phyloP scores from a whole-genome alignment of 257 asterid genomes.

The Ajuga chamaepitys region DNA sequence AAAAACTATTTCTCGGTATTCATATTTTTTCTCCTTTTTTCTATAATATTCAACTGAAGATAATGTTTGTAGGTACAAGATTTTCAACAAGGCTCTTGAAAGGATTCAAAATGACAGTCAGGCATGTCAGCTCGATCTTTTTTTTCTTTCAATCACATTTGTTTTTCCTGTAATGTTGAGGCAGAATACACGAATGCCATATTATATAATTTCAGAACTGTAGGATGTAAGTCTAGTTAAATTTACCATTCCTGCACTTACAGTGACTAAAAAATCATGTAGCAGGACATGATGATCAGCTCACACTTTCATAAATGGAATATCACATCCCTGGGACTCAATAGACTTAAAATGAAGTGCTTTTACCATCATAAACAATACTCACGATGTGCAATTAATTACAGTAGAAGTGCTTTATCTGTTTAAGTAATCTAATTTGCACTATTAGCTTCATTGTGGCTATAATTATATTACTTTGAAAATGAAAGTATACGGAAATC shows the following conservation, averaged over 20 bases:
- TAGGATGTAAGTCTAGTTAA: background rate
- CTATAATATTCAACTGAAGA: slow-evolving; percentile 13
- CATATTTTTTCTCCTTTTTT: background rate
- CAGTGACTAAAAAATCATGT: background rate
- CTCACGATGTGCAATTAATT: background rate
- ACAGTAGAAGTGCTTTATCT: background rate
- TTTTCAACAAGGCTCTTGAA: slow-evolving; percentile 73
- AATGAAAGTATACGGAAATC: background rate
- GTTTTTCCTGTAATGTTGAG: background rate
- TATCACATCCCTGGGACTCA: background rate
- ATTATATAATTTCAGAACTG: background rate
- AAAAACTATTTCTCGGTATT: background rate
- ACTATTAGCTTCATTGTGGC: background rate
- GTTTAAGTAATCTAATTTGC: background rate
- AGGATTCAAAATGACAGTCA: slow-evolving; percentile 83
- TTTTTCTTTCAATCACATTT: background rate
- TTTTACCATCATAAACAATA: background rate
- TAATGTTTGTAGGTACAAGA: slow-evolving; percentile 53
- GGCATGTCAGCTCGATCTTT: slow-evolving; percentile 32
- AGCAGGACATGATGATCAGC: background rate
- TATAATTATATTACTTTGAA: background rate
- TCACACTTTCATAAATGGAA: background rate
- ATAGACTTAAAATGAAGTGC: background rate
- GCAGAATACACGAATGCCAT: background rate
- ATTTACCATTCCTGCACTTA: background rate